Conservation (phyloP, 495 filamentous ascomycete species). For the Lophium mytilinum region DNA sequence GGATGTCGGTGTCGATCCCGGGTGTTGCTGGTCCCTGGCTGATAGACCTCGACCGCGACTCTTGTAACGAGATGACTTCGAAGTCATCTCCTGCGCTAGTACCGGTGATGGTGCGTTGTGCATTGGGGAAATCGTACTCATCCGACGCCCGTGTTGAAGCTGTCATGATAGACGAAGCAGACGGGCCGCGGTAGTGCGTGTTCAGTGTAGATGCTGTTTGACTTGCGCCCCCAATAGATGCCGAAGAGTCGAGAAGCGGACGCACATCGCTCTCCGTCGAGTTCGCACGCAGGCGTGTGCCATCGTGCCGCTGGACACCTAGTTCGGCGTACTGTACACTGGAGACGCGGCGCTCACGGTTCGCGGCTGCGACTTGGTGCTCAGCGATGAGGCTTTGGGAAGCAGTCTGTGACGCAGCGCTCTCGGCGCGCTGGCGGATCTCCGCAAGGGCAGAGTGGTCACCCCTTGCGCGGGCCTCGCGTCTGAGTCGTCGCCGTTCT, state of each 20-base stretch:
- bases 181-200: slow-evolving; percentile 26
- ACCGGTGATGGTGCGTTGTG: slow-evolving; percentile 14
- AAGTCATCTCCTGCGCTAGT: slow-evolving; percentile 17
- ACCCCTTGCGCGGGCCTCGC: slow-evolving; percentile 61
- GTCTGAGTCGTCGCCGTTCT: slow-evolving; percentile 53
- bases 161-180: slow-evolving; percentile 25
- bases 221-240: slow-evolving; percentile 43
- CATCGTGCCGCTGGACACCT: slow-evolving; percentile 82
- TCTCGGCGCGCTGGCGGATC: slow-evolving; percentile 29
- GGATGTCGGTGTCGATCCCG: slow-evolving; percentile 20
- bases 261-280: slow-evolving; percentile 68
- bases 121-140: slow-evolving; percentile 23
- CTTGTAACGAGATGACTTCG: slow-evolving; percentile 16
- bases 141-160: slow-evolving; percentile 15
- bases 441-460: slow-evolving; percentile 52
- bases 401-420: slow-evolving; percentile 13
- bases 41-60: slow-evolving; percentile 12
- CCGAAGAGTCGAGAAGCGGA: slow-evolving; percentile 65
- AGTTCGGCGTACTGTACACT: slow-evolving; percentile 80
- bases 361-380: slow-evolving; percentile 53
- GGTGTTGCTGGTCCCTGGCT: slow-evolving; percentile 8
- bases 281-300: slow-evolving; percentile 73
- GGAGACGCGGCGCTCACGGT: slow-evolving; percentile 66
- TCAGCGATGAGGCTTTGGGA: slow-evolving; percentile 47
- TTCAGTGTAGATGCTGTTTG: slow-evolving; percentile 18